A percentile compares a stretch with the other conserved stretches of the same genome.
Evolutionary conservation across 305 asterid genomes (phyloP).

Genomic region (Andrographis paniculata): DNA sequence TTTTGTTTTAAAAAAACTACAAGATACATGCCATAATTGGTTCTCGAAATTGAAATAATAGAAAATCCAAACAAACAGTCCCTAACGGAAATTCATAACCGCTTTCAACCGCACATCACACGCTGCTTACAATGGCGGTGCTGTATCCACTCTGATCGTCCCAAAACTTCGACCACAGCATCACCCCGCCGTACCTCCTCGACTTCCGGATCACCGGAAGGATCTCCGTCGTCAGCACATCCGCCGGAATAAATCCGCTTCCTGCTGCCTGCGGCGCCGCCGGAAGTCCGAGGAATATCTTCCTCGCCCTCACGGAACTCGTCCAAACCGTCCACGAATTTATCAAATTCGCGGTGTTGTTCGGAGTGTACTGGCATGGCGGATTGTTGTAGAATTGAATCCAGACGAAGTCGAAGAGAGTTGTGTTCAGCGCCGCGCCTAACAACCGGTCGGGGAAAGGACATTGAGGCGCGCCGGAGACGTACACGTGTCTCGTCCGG

Average conservation of each 20-base stretch:
- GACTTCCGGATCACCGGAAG: slow-evolving; percentile 53
- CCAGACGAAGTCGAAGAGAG: slow-evolving; percentile 45
- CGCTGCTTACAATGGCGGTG: slow-evolving; percentile 21
- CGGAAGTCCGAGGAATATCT: slow-evolving; percentile 56
- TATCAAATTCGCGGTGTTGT: slow-evolving; percentile 25
- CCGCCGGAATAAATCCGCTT: slow-evolving; percentile 58
- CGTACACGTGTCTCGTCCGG: slow-evolving; percentile 22
- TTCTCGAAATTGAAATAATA: background rate
- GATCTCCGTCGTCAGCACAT: slow-evolving; percentile 29
- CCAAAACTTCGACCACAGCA: slow-evolving; percentile 73
- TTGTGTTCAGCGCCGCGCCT: slow-evolving; percentile 31
- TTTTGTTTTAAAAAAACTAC: too few relatives aligned
- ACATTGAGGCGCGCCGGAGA: slow-evolving; percentile 45
- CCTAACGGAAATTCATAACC: background rate
- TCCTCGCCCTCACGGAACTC: slow-evolving; percentile 27
- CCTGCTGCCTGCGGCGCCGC: slow-evolving; percentile 68
- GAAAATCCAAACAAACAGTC: background rate
- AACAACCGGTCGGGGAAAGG: slow-evolving; percentile 32
- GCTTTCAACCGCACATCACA: background rate
- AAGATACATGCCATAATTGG: too few relatives aligned
- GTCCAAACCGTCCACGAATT: slow-evolving; percentile 56
- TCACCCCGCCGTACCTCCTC: slow-evolving; percentile 59
- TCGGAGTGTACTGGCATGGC: slow-evolving; percentile 41
- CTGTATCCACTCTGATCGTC: slow-evolving; percentile 63
- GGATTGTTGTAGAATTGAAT: slow-evolving; percentile 73